Base-by-base conservation (phyloP, 2,329 filamentous ascomycete species). In the Akanthomyces uredinophilus region DNA sequence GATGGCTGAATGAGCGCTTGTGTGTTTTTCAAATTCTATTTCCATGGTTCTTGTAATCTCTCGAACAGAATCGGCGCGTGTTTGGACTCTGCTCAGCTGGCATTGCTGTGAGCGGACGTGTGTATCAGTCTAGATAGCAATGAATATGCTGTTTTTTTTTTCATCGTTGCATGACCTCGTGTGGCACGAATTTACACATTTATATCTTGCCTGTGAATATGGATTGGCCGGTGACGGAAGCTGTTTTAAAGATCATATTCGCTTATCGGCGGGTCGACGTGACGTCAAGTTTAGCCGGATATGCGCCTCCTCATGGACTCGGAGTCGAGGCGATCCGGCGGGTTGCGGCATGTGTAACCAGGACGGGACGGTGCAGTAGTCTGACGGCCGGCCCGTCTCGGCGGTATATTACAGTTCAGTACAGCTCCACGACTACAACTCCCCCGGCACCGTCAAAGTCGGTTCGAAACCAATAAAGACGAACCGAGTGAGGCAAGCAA, bases 111-210 rank as follows among this genome's bases (percentile, higher is more conserved):
- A 39, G 49, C 39, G 16, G 41, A 53, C 29, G 58, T 61, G 50
- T 61, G 58, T 54, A 61, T 61, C 50, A 61, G 58, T 61, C 58
- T 61, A 61, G 58, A 61, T 61, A 54, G 29, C 43, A 61, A 53
- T 53, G 20, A 54, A 61, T 61, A 60, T 41, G 41, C 50, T 53
- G 49, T 44, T 50, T 29, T 27, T 61, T 24, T 55, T 47, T 54
- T 61, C 18, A 14, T 41, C 18, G 5, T 7, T 22, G 13, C 55
- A 27, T 22, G 14, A 18, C 11, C 13, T 20, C 16, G 32, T 20
- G 7, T 44, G 13, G 16, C 14, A 5, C 16, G 41, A 4, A 44
- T 44, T 44, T 44, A 16, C 20, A 44, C 41, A 37, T 37, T 10
- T 10, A 13, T 6, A 37, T 37, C 2, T 10, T 37, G 32, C 6